Evolutionary conservation across 345 rosid species (phyloP), one percentile per base, ranked within the genome.

Genomic region (Raphanus raphanistrum): DNA sequence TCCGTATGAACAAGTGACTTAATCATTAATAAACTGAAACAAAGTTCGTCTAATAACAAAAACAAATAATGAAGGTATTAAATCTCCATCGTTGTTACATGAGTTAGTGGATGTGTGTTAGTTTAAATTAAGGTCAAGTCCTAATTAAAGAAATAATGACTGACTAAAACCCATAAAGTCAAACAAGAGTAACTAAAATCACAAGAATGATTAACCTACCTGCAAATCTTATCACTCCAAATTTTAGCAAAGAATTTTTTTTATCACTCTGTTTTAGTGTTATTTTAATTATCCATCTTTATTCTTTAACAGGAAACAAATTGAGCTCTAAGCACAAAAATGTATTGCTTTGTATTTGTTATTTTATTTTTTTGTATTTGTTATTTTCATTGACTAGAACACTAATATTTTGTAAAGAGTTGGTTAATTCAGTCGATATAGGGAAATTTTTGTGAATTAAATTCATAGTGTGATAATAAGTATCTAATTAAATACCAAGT

Each of bases 91-190:
- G 66, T 71, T 71, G 48, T 78, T 66, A 70, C 65, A 79, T 59
- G 74, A 67, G 70, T 73, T 79, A 35, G 78, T 73, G 78, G 74
- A 68, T 36, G 58, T 48, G 62, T 68, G 75, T 62, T 79, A 78
- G 54, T 43, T 8, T 1, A 21, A 21, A 21, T 52, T 61, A 67
- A 33, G 32, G 59, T 72, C 58, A 32, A 26, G 60, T 36, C 48
- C 13, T 41, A 41, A 10, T 41, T 41, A 10, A 41, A 41, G 4
- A 38, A 38, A 38, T 38, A 38, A 38, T 38, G 45, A 43, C n/a
- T 48, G 54, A 48, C 79, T 68, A 79, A 67, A 68, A 36, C 33
- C 43, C 8, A 25, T 28, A 62, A 74, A 62, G 78, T 79, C 79
- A 79, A 74, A 68, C 31, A 59, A 73, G 35, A 16, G 5, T 61